Base-by-base conservation (phyloP, 306 rosid species). In the barrel medic (Medicago truncatula) region DNA sequence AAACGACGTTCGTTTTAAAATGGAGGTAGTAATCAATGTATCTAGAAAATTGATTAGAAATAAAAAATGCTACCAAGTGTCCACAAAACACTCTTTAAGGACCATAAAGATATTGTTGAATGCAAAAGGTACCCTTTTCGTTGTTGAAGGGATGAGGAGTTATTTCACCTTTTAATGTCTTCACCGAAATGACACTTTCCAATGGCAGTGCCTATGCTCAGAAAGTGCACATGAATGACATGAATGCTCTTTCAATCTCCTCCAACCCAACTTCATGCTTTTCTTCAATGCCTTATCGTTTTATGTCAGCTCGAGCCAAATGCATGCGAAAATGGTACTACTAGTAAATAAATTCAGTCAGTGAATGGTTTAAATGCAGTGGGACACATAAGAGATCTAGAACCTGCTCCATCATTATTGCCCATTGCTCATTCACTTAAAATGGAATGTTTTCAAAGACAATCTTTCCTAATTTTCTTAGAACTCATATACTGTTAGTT, bases 201-300 rank as follows among this genome's bases (percentile, higher is more conserved):
- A 65, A 40, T 60, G 16, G 68, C 67, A 66, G 62, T 56, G 34
- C 8, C 41, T 20, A 71, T 60, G 46, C 62, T 81, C 74, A 70
- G 78, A 77, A 75, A 3, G 7, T 49, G 76, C 88, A 85, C 79
- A 73, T 78, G 85, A 78, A 49, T 50, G 70, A 52, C 77, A 78
- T 85, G 67, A 85, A 85, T 85, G 85, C 81, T 58, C 44, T 67
- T 71, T 43, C 64, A 23, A 44, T 38, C 46, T 40, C 20, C 17
- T 28, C 75, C 39, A 44, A 43, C 36, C 67, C 53, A 5, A 38
- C 2, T 8, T 75, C 81, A 43, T 11, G 67, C 75, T 21, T 52
- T 31, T 78, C 82, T 65, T 80, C 83, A 77, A 80, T 80, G 74
- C 61, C 76, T 63, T 71, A 23, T 58, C 70, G 73, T 70, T 70